These are phyloP conservation scores for Cryphonectria radicalis DNA, from an alignment of 2,329 filamentous ascomycete genomes.

Conservation along the genomic window DNA sequence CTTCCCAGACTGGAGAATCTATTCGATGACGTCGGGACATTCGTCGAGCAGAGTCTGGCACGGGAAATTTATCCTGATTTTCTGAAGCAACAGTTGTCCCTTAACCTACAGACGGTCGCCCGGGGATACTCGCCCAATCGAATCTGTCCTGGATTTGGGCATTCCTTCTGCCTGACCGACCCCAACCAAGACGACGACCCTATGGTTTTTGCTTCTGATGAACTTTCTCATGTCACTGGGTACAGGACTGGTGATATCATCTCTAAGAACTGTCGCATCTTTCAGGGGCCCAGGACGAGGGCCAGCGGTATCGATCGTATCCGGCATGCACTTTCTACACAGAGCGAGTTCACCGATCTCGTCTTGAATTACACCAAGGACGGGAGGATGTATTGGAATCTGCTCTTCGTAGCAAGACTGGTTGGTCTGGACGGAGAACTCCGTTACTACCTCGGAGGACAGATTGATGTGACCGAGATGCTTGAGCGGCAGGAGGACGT, in stretches of 20 bases:
- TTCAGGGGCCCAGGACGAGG: slow-evolving; percentile 17
- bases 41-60: slow-evolving; percentile 16
- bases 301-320: slow-evolving; percentile 22
- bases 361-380: slow-evolving; percentile 20
- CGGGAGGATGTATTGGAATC: slow-evolving; percentile 23
- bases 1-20: slow-evolving; percentile 18
- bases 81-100: slow-evolving; percentile 22
- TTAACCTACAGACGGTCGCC: slow-evolving; percentile 20
- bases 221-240: slow-evolving; percentile 12
- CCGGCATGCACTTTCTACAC: slow-evolving; percentile 12
- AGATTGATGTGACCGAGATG: slow-evolving; percentile 24
- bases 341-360: slow-evolving; percentile 21
- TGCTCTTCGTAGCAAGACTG: slow-evolving; percentile 18
- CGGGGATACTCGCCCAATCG: slow-evolving; percentile 20
- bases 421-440: slow-evolving; percentile 2
- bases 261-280: slow-evolving; percentile 17
- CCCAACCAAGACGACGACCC: slow-evolving; percentile 1
- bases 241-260: slow-evolving; percentile 14
- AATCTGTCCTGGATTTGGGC: slow-evolving; percentile 18
- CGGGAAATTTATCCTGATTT: slow-evolving; percentile 25
- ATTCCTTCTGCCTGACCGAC: slow-evolving; percentile 21
- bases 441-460: slow-evolving; percentile 21
- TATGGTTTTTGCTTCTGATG: slow-evolving; percentile 20
- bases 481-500: slow-evolving; percentile 17
- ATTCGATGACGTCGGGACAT: slow-evolving; percentile 14